Conservation (phyloP, 805 yeast species). For the Metschnikowia vanudenii region DNA sequence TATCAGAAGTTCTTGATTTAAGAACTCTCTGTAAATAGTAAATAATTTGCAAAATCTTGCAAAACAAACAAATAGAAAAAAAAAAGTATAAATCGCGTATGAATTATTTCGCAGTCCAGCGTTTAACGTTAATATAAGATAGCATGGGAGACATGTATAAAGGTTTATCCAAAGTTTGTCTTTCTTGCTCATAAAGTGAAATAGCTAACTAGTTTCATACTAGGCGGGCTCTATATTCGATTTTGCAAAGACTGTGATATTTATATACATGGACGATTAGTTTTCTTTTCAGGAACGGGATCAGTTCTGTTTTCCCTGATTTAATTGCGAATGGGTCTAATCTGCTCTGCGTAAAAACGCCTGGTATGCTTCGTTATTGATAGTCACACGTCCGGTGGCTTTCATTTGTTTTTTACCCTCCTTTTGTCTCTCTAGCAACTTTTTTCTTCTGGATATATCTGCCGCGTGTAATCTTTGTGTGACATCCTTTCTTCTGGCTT, state of each 20-base stretch:
- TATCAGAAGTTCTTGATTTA: conserved; percentile 67
- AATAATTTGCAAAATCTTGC: background rate
- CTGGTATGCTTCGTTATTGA: conserved; percentile 85
- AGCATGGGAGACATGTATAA: too few species aligned
- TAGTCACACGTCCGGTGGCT: conserved; percentile 71
- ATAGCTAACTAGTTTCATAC: too few species aligned
- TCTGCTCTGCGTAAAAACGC: conserved; percentile 59
- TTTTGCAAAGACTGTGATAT: background rate
- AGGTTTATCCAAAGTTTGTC: too few species aligned
- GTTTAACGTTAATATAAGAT: too few species aligned
- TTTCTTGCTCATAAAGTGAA: too few species aligned
- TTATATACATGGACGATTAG: conserved; percentile 2
- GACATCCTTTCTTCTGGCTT: conserved; percentile 94
- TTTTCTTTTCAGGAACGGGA: background rate
- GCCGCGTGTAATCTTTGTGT: conserved; percentile 90
- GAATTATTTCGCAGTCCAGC: too few species aligned
- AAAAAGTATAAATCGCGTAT: background rate
- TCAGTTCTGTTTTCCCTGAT: background rate
- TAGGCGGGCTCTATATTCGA: too few species aligned
- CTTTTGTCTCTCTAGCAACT: conserved; percentile 81
- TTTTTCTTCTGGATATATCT: conserved; percentile 86
- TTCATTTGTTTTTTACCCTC: conserved; percentile 89
- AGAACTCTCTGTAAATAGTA: background rate
- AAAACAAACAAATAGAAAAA: background rate
- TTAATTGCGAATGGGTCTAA: conserved; percentile 5